phyloP scores from a whole-genome alignment of 768 basidiomycete genomes.

The Mycena vulgaris region DNA sequence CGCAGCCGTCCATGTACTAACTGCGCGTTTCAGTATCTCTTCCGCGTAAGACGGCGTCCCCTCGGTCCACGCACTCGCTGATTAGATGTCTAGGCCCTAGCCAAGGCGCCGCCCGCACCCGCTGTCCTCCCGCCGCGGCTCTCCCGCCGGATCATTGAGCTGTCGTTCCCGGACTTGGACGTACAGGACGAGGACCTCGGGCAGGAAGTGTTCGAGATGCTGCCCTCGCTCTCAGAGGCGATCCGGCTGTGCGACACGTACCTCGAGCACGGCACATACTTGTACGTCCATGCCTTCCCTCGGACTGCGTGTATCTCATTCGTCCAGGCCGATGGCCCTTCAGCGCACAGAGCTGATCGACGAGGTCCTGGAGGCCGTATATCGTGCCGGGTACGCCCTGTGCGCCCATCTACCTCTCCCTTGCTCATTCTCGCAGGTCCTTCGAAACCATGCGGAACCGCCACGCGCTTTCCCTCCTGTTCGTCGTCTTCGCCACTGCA shows the following conservation, averaged over 20 bases:
- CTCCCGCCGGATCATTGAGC: constrained; percentile 57
- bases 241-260: constrained; percentile 75
- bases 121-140: constrained; percentile 50
- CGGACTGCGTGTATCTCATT: constrained; percentile 6
- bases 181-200: constrained; percentile 54
- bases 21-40: constrained; percentile 62
- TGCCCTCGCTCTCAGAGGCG: constrained; percentile 75
- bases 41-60: constrained; percentile 56
- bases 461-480: constrained; percentile 75
- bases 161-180: constrained; percentile 52
- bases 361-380: constrained; percentile 67
- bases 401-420: background rate
- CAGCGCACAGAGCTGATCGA: constrained; percentile 70
- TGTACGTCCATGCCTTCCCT: constrained; percentile 57
- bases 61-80: background rate
- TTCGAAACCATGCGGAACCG: constrained; percentile 56
- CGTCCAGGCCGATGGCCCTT: constrained; percentile 67
- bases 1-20: background rate
- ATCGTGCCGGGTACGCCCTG: constrained; percentile 63
- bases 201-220: constrained; percentile 59
- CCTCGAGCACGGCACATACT: constrained; percentile 70
- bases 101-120: constrained; percentile 39
- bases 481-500: constrained; percentile 76
- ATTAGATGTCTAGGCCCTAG: constrained; percentile 40
- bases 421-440: constrained; percentile 46